These are phyloP conservation scores for Diplodia intermedia DNA, from an alignment of 2,329 filamentous ascomycete genomes.

Conservation along the genomic window DNA sequence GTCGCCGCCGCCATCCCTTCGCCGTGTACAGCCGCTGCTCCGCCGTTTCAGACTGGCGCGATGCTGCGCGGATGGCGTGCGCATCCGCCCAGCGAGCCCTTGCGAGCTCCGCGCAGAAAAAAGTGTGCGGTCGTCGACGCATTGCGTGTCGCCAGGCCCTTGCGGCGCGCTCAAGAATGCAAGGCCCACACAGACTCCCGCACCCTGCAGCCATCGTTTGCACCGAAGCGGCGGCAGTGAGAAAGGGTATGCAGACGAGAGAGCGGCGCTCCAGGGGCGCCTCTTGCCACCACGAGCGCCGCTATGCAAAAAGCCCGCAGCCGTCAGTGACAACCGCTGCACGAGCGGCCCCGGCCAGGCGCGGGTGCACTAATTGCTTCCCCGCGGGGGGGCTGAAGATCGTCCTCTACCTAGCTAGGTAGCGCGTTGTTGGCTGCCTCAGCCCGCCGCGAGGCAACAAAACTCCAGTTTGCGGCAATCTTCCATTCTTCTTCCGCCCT, in stretches of 20 bases:
- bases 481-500: not conserved
- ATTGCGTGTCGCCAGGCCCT: constrained; percentile 31
- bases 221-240: not conserved
- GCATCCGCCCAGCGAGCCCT: constrained; percentile 6
- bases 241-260: not conserved
- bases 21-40: not conserved
- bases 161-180: constrained; percentile 25
- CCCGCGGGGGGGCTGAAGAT: constrained; percentile 25
- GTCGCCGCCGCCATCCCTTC: constrained; percentile 9
- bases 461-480: constrained; percentile 9
- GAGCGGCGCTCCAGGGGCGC: not conserved
- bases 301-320: constrained; percentile 2
- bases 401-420: constrained; percentile 3
- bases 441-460: not conserved
- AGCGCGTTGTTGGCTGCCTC: not conserved
- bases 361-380: constrained; percentile 11
- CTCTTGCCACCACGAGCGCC: constrained; percentile 19
- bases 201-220: constrained; percentile 10
- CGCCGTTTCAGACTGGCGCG: constrained; percentile 15
- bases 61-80: not conserved
- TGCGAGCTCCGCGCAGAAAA: constrained; percentile 9
- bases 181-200: constrained; percentile 7
- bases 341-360: constrained; percentile 11
- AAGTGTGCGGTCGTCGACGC: constrained; percentile 26
- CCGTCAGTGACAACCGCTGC: not conserved